Conservation (phyloP, 2,329 filamentous ascomycete species). For the Phyllosticta capitalensis region DNA sequence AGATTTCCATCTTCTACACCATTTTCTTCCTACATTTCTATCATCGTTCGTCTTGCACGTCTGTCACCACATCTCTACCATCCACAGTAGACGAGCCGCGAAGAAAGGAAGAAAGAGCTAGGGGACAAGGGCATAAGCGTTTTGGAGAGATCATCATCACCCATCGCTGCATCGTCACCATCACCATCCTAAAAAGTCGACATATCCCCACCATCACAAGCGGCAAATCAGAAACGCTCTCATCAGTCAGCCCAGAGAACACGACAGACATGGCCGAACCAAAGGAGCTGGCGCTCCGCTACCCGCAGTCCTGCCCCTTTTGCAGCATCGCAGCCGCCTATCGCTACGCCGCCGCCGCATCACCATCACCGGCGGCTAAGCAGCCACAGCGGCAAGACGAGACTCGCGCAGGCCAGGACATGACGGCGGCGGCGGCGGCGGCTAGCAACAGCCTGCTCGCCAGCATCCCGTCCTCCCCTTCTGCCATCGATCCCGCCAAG, state of each 20-base stretch:
- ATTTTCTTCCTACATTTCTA: too few species aligned
- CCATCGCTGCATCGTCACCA: neutral
- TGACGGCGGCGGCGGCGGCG: too few species aligned
- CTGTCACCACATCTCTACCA: neutral
- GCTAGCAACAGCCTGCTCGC: neutral
- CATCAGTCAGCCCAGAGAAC: neutral
- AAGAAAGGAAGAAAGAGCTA: neutral
- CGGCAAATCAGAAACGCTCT: neutral
- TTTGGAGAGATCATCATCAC: neutral
- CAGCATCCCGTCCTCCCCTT: conserved; percentile 20
- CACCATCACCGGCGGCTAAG: neutral
- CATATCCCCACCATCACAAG: neutral
- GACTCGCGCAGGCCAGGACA: neutral
- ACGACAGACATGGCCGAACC: neutral
- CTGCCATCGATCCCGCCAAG: conserved; percentile 19
- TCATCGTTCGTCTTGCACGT: too few species aligned
- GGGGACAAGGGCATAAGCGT: neutral
- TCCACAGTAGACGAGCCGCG: neutral
- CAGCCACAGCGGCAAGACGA: neutral
- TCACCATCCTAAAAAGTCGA: neutral
- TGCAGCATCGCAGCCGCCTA: conserved; percentile 48
- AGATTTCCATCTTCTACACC: too few species aligned
- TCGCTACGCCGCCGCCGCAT: conserved; percentile 26
- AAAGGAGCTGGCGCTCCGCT: conserved; percentile 14
- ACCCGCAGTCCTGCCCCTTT: conserved; percentile 45